Base-by-base conservation (phyloP, 2,329 filamentous ascomycete genomes). In the Leptographium galeiforme region DNA sequence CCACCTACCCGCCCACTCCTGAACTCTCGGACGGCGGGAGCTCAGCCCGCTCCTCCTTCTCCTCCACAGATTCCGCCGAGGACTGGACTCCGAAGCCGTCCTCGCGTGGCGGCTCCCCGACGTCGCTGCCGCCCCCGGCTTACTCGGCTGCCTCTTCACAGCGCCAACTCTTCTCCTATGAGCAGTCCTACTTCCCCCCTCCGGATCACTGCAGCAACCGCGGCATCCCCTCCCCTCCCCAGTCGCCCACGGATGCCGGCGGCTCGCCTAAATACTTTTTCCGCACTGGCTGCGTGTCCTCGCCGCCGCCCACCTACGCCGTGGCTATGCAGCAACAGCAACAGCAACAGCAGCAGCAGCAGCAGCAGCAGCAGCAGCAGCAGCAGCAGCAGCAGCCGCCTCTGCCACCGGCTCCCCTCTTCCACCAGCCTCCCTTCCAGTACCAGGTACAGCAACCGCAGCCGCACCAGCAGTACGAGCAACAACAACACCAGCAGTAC, bases 211-310 rank as follows among this genome's bases (percentile, higher is more conserved):
- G 25, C 44, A 12, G 16, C 16, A 6, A 40, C 38, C 19, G 39
- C 19, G 55, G 53, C 51, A 58, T 57, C 51, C 52, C 54, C 7
- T 57, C 55, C 43, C 57, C 57, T 34, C 56, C 57, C 8, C 57
- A 57, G 53, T 59, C 57, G n/a, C 57, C 56, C 13, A 54, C 50
- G 3, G 43, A 53, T 30, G n/a, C 48, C 10, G 34, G 48, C 38
- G 18, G 34, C 19, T 33, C 19, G 12, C 38, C 16, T 13, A 36
- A 52, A 14, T 50, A 25, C 43, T 48, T 30, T 34, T 46, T 43
- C 50, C 14, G 19, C 44, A 4, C 25, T 34, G 14, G 32, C 16
- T 2, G 19, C 36, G 12, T 32, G 3, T 7, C 14, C 36, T 40
- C 43, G 16, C 25, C 46, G 4, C 33, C 49, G 7, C 49, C 49